These are phyloP conservation scores for Stephania japonica DNA, from an alignment of 164 flowering plant species.

Conservation along the genomic window DNA sequence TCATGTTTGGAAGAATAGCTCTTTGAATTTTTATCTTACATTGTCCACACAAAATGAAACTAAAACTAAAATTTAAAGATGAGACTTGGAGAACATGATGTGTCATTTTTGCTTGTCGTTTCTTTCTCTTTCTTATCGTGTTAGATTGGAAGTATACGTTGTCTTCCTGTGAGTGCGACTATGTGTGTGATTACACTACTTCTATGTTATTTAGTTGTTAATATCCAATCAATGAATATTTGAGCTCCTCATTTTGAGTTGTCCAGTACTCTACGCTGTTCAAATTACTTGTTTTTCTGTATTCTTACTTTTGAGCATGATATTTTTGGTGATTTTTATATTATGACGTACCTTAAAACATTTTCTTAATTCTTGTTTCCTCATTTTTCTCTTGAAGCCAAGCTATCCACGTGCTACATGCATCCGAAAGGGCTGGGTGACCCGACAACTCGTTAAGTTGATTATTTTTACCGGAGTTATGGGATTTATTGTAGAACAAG, in stretches of 20 bases:
- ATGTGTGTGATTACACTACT: no score
- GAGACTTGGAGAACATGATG: neutral
- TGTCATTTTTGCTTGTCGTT: neutral
- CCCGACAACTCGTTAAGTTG: conserved; percentile 74
- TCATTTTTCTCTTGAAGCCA: conserved; percentile 36
- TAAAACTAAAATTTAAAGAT: neutral
- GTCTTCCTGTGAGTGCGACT: no score
- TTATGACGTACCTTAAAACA: neutral
- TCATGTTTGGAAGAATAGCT: neutral
- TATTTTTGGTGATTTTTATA: neutral
- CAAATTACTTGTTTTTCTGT: neutral
- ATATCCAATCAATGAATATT: no score
- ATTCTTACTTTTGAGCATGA: neutral
- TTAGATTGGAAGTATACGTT: no score
- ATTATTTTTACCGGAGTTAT: conserved; percentile 86
- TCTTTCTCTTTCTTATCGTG: neutral
- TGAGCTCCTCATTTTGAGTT: no score
- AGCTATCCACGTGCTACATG: conserved; percentile 78
- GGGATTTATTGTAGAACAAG: conserved; percentile 93
- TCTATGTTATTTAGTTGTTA: no score
- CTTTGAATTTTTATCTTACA: neutral
- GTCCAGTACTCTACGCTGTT: no score
- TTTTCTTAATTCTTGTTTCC: conserved; percentile 15
- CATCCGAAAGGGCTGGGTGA: conserved; percentile 85
- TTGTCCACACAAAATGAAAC: neutral